Conservation (phyloP, 2,329 filamentous ascomycete species). For the Ophiosphaerella narmari region DNA sequence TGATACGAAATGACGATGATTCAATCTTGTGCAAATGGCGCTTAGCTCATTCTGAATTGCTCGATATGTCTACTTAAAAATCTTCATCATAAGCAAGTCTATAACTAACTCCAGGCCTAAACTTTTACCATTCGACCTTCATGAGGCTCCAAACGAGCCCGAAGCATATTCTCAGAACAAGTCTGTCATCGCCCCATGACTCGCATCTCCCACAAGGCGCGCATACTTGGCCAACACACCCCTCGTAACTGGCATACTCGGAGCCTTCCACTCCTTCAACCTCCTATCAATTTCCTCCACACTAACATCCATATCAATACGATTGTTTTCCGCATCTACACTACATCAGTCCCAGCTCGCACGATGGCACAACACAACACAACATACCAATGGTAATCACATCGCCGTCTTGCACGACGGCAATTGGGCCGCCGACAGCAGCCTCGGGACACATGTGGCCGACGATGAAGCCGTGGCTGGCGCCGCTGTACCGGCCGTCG, state of each 20-base stretch:
- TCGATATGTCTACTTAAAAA: too few relatives aligned
- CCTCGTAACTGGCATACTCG: constrained; percentile 73
- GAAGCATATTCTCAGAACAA: constrained; percentile 53
- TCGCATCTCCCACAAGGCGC: constrained; percentile 84
- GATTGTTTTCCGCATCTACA: constrained; percentile 71
- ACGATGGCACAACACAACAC: not conserved
- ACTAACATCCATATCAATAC: constrained; percentile 70
- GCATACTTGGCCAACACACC: constrained; percentile 92
- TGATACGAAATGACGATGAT: too few relatives aligned
- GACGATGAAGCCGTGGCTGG: constrained; percentile 89
- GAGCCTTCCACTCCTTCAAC: constrained; percentile 70
- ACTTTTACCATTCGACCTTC: too few relatives aligned
- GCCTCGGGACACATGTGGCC: constrained; percentile 93
- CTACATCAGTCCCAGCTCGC: not conserved
- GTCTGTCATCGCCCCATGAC: constrained; percentile 89
- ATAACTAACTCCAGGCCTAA: not conserved
- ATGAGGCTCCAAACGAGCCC: not conserved
- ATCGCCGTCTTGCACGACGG: constrained; percentile 79
- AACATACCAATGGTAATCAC: constrained; percentile 70
- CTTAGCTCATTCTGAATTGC: too few relatives aligned
- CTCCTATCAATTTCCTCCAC: constrained; percentile 72
- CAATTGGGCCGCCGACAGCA: constrained; percentile 85
- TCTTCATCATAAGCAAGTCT: not conserved
- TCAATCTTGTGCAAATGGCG: too few relatives aligned
- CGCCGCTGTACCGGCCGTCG: constrained; percentile 87